Evolutionary conservation across 352 stramenopile genomes (phyloP), one percentile per base, ranked within the genome.

Genomic region (Phytophthora sp.): DNA sequence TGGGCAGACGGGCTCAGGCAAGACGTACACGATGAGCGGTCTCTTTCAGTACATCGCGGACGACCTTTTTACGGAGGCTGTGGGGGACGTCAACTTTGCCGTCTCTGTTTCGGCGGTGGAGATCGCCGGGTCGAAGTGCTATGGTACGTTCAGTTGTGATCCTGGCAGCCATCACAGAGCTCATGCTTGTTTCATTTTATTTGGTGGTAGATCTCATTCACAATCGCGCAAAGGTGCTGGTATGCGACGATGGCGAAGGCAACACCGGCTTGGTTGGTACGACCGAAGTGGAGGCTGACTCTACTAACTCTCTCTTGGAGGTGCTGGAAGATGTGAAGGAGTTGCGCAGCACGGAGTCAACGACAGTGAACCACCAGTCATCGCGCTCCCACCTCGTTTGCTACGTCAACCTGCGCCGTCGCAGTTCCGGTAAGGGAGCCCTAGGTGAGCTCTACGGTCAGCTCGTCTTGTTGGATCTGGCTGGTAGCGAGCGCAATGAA

Each of bases 1-100:
- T 54, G 79, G 78, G 1, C 82, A 90, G 51, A 91, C 79, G 11
- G 82, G 77, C 3, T 85, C 74, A 3, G 83, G 80, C 50, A 93
- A 93, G 68, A 93, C 79, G 32, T 81, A 94, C 57, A 96, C 89
- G 1, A 97, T 97, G 87, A 80, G 82, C 42, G 84, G 83, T 0
- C 76, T 97, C 44, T 91, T 88, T 39, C 87, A 94, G 69, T 82
- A 79, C 60, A 77, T 89, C 24, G 71, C 78, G 10, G 83, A 95
- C 38, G 77, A 95, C 46, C 65, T 97, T 11, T 86, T 87, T 35
- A 72, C 56, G 1, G 68, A 86, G 49, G 62, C 57, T 8, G 78
- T 87, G 23, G 71, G 70, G 4, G 66, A 78, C 27, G 77, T 84
- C 21, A 76, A 84, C 54, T 83, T 86, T 38, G 48, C 35, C 1